phyloP scores from a whole-genome alignment of 1,284 basidiomycete species.

The Puccinia polysora region DNA sequence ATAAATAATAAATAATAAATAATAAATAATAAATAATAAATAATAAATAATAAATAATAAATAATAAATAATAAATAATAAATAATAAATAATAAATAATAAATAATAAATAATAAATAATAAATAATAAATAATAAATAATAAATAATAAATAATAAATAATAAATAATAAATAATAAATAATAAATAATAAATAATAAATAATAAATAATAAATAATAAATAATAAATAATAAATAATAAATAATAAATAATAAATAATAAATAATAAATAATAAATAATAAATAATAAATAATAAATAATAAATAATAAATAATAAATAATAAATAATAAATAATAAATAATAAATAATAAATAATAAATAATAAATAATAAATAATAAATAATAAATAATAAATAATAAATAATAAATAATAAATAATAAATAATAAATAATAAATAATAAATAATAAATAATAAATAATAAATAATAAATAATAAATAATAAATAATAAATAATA shows the following conservation, averaged over 20 bases:
- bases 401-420: neutral
- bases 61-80: neutral
- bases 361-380: neutral
- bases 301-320: neutral
- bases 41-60: neutral
- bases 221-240: neutral
- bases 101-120: neutral
- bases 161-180: neutral
- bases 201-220: neutral
- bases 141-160: neutral
- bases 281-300: neutral
- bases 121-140: neutral
- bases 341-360: neutral
- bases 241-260: neutral
- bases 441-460: neutral
- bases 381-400: neutral
- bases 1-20: neutral
- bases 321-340: neutral
- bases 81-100: neutral
- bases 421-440: neutral
- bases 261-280: neutral
- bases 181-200: neutral
- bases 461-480: neutral
- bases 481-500: too few relatives aligned
- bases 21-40: neutral